Evolutionary conservation across 176 grass and related monocot species (phyloP).

Genomic region (Pharus latifolius): DNA sequence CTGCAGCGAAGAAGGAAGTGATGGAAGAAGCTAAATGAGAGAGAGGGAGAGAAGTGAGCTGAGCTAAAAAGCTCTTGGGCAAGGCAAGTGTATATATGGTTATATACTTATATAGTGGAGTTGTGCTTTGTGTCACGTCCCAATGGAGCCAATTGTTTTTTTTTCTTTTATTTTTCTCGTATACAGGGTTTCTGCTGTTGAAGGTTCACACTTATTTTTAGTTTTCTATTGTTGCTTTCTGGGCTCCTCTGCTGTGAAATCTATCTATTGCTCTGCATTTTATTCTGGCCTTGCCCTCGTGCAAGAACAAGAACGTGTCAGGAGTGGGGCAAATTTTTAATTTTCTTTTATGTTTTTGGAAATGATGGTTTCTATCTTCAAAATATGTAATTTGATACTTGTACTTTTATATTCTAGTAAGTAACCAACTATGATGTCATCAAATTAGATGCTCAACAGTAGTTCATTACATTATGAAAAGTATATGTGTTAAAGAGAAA

Average conservation of each 20-base stretch:
- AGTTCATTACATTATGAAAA: no score
- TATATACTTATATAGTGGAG: conserved; percentile 48
- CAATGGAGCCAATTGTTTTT: conserved; percentile 14
- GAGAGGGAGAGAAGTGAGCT: neutral
- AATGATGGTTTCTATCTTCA: no score
- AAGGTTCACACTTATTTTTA: neutral
- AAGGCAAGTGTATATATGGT: neutral
- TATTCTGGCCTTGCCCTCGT: conserved; percentile 4
- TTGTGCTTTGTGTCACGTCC: neutral
- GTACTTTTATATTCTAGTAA: no score
- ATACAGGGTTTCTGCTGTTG: conserved; percentile 31
- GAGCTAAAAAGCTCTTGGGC: neutral
- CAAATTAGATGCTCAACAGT: no score
- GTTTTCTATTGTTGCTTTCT: neutral
- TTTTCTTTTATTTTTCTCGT: conserved; percentile 20
- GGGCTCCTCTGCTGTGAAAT: neutral
- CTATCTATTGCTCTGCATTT: neutral
- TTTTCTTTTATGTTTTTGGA: neutral
- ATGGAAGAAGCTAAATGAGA: neutral
- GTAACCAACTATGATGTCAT: no score
- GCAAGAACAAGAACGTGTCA: neutral
- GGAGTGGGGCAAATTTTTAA: neutral
- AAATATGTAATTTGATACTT: no score
- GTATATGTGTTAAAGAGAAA: no score
- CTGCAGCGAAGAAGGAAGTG: neutral